These are phyloP conservation scores for Butyriboletus loyo DNA, from an alignment of 768 basidiomycete species.

Conservation along the genomic window DNA sequence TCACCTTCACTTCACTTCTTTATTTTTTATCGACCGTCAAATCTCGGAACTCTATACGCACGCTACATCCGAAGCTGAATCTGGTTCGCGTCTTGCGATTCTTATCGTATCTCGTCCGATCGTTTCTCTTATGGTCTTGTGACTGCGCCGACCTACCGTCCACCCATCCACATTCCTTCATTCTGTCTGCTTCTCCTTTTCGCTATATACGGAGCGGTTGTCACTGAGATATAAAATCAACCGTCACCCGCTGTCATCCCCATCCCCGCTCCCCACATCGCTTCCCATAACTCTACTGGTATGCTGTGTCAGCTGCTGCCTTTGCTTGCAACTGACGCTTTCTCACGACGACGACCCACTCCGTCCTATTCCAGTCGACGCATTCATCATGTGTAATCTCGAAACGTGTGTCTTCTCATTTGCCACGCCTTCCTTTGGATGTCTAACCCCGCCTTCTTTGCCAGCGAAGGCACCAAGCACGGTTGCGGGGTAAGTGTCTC, in stretches of 20 bases:
- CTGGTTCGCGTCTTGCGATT: conserved; percentile 17
- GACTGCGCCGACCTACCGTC: conserved; percentile 18
- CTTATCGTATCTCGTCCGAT: conserved; percentile 32
- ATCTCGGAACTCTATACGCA: conserved; percentile 21
- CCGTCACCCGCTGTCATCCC: conserved; percentile 12
- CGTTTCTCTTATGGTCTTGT: conserved; percentile 30
- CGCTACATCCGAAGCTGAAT: conserved; percentile 2
- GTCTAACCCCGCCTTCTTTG: conserved; percentile 26
- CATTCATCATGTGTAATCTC: conserved; percentile 50
- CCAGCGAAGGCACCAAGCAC: conserved; percentile 70
- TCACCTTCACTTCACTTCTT: too few species aligned
- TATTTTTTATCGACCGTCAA: conserved; percentile 17
- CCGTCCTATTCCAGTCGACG: conserved; percentile 7
- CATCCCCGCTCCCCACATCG: conserved; percentile 11
- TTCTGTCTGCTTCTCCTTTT: conserved; percentile 12
- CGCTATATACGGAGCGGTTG: conserved; percentile 15
- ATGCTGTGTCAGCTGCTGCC: conserved; percentile 8
- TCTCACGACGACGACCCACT: conserved; percentile 1
- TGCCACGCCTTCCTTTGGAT: conserved; percentile 14
- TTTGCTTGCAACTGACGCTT: conserved; percentile 2
- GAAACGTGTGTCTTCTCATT: conserved; percentile 43
- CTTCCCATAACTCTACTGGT: conserved; percentile 12
- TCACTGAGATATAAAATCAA: conserved; percentile 32
- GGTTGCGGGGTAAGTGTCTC: conserved; percentile 57
- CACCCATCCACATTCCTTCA: conserved; percentile 12